These are phyloP conservation scores for Shiraia sp. DNA, from an alignment of 2,329 filamentous ascomycete species.

Conservation along the genomic window DNA sequence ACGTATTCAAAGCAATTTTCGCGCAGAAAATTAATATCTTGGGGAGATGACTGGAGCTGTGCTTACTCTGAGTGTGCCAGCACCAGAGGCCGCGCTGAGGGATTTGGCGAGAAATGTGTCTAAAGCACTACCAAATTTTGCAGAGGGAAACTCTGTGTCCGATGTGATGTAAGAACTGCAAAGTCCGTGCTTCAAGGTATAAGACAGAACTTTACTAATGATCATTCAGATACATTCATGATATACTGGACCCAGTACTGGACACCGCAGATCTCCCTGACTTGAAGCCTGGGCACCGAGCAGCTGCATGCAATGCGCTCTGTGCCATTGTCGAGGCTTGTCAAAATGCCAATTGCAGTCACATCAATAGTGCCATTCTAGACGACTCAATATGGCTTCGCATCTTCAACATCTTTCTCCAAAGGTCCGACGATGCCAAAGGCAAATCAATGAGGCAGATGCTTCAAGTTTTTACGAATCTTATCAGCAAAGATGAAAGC, in stretches of 20 bases:
- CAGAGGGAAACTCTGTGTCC: constrained; percentile 24
- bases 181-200: constrained; percentile 38
- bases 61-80: constrained; percentile 12
- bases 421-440: constrained; percentile 48
- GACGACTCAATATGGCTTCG: constrained; percentile 44
- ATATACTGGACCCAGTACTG: constrained; percentile 31
- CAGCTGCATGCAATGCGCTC: constrained; percentile 53
- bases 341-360: constrained; percentile 30
- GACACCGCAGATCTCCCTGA: constrained; percentile 40
- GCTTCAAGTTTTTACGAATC: constrained; percentile 45
- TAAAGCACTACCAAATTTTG: constrained; percentile 29
- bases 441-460: constrained; percentile 54
- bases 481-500: constrained; percentile 36
- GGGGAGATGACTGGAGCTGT: constrained; percentile 12
- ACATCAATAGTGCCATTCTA: constrained; percentile 38
- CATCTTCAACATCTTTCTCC: constrained; percentile 47
- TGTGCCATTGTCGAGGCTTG: constrained; percentile 50
- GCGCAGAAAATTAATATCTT: constrained; percentile 1
- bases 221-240: constrained; percentile 31
- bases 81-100: constrained; percentile 31
- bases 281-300: constrained; percentile 45
- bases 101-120: constrained; percentile 31
- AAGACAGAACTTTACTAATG: constrained; percentile 19
- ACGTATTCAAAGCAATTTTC: background rate
- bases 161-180: constrained; percentile 43